A percentile compares a stretch with the other conserved stretches of the same genome.
These are phyloP conservation scores for Cryptosporidium parvum DNA, from an alignment of 169 alveolate species.

Conservation along the genomic window DNA sequence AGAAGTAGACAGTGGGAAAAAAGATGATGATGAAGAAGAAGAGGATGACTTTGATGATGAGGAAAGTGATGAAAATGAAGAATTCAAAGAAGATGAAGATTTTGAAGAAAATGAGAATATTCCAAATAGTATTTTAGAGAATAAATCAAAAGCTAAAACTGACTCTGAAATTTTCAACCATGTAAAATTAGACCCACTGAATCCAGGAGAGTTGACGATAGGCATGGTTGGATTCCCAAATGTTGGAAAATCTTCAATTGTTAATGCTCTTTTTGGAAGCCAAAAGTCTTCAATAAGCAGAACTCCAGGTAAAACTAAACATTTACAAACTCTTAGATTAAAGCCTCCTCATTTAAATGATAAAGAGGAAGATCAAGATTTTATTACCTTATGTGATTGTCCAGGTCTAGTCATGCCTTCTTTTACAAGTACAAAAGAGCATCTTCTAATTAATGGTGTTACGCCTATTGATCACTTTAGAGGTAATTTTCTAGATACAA, in stretches of 20 bases:
- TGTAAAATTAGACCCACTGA: slow-evolving; percentile 56
- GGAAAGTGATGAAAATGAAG: slow-evolving; percentile 55
- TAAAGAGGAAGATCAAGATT: slow-evolving; percentile 24
- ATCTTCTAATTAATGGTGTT: slow-evolving; percentile 96
- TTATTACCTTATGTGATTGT: slow-evolving; percentile 95
- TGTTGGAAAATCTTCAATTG: slow-evolving; percentile 99
- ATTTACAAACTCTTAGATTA: slow-evolving; percentile 92
- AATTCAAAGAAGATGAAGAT: slow-evolving; percentile 48
- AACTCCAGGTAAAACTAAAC: slow-evolving; percentile 99
- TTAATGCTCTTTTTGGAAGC: slow-evolving; percentile 93
- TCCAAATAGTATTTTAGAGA: slow-evolving; percentile 58
- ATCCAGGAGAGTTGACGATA: slow-evolving; percentile 81
- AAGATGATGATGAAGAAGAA: slow-evolving; percentile 15
- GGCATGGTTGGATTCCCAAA: slow-evolving; percentile 99
- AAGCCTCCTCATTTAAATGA: slow-evolving; percentile 75
- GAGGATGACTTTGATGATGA: not conserved
- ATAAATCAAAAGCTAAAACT: not conserved
- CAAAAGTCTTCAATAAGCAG: slow-evolving; percentile 96
- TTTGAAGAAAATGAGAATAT: not conserved
- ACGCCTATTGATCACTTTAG: slow-evolving; percentile 95
- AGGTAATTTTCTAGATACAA: slow-evolving; percentile 91
- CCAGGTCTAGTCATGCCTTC: slow-evolving; percentile 99
- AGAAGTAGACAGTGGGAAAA: slow-evolving; percentile 33
- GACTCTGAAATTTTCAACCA: slow-evolving; percentile 9
- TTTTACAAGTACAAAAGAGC: slow-evolving; percentile 94